Conservation (phyloP, 257 asterid genomes). For the Ilex aquifolium region DNA sequence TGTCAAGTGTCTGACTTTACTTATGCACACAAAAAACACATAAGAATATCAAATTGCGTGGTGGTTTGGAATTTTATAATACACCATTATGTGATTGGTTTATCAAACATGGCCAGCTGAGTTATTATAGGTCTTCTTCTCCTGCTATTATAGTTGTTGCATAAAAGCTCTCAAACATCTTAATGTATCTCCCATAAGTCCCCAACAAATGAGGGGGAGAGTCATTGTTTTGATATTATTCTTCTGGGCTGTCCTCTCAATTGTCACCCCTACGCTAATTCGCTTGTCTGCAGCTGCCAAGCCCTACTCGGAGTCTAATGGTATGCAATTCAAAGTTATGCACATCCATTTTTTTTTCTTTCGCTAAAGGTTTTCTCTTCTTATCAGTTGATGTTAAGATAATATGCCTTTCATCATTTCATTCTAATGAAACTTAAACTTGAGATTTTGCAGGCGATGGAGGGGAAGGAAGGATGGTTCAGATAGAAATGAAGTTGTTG, state of each 20-base stretch:
- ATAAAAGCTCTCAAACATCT: conserved; percentile 13
- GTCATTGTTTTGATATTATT: conserved; percentile 45
- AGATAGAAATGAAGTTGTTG: conserved; percentile 13
- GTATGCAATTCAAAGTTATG: conserved; percentile 17
- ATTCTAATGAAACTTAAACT: background rate
- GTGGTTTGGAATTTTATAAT: conserved; percentile 17
- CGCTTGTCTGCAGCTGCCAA: conserved; percentile 65
- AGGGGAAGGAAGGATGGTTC: conserved; percentile 12
- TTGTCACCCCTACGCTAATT: conserved; percentile 63
- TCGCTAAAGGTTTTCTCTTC: background rate
- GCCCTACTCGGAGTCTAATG: conserved; percentile 21
- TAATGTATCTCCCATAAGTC: conserved; percentile 15
- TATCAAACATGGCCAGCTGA: conserved; percentile 63
- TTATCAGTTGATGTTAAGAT: background rate
- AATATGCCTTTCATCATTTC: background rate
- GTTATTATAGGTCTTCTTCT: conserved; percentile 18
- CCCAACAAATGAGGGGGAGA: conserved; percentile 62
- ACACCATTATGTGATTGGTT: conserved; percentile 10
- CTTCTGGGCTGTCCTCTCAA: conserved; percentile 70
- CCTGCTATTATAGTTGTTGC: conserved; percentile 18
- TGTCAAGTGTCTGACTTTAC: conserved; percentile 26
- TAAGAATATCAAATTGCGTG: conserved; percentile 7
- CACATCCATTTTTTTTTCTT: background rate
- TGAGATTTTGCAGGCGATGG: conserved; percentile 25
- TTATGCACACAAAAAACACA: background rate